Evolutionary conservation across 306 rosid species (phyloP).

Genomic region (Casuarina glauca): DNA sequence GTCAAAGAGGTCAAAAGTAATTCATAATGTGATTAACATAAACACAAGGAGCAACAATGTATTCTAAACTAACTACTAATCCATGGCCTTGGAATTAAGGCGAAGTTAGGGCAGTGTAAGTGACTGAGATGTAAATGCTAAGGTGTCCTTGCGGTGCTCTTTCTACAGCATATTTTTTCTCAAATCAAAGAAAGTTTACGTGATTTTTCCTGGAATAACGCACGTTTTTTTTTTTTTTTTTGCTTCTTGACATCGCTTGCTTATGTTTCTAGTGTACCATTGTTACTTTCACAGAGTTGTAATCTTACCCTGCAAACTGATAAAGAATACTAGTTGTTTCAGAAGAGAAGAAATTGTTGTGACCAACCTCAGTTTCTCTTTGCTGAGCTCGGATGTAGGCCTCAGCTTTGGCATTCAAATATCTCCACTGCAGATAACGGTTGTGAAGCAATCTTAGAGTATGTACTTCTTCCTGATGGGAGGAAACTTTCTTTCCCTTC

Average conservation of each 20-base stretch:
- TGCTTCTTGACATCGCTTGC: not conserved
- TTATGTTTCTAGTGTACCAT: not conserved
- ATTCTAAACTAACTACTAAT: not conserved
- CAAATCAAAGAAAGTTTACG: not conserved
- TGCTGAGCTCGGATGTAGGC: constrained; percentile 51
- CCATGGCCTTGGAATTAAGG: not conserved
- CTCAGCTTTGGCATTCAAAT: constrained; percentile 59
- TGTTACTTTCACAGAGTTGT: not conserved
- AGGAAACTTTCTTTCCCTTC: constrained; percentile 62
- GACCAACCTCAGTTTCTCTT: constrained; percentile 60
- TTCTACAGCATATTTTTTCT: not conserved
- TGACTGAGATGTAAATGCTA: not conserved
- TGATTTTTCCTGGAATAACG: not conserved
- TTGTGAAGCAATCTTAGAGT: constrained; percentile 61
- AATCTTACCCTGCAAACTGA: not conserved
- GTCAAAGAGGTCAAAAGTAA: not conserved
- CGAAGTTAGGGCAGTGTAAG: not conserved
- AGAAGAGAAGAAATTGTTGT: not conserved
- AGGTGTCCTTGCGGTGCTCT: not conserved
- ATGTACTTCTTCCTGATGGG: constrained; percentile 65
- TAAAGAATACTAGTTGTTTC: not conserved
- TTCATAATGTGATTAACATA: not conserved
- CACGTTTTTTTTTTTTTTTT: not conserved
- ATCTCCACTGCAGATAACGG: constrained; percentile 78
- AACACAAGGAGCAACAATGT: not conserved